Percentiles rank a stretch among this genome's conserved stretches.
phyloP scores from a whole-genome alignment of 345 rosid species.

The Ailanthus altissimus region DNA sequence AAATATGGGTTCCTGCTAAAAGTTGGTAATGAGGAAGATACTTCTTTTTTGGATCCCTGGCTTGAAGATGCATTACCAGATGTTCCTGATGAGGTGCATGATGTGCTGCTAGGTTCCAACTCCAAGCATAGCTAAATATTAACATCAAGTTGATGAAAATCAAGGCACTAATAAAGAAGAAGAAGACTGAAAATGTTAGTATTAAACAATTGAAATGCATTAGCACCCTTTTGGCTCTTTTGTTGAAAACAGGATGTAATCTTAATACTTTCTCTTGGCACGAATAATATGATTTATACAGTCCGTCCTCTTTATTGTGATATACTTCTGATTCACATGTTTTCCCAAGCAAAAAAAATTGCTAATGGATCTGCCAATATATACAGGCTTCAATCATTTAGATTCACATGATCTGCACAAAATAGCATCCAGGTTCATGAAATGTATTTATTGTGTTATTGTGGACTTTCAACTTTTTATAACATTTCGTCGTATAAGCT shows the following conservation, averaged over 20 bases:
- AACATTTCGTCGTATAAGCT: not conserved
- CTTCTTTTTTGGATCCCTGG: conserved; percentile 46
- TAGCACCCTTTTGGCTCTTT: too few species aligned
- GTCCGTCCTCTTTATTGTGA: too few species aligned
- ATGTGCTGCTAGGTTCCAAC: conserved; percentile 62
- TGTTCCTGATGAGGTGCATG: conserved; percentile 46
- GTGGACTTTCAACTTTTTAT: conserved; percentile 1
- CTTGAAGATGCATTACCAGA: conserved; percentile 51
- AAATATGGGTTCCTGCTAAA: conserved; percentile 33
- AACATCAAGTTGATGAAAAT: not conserved
- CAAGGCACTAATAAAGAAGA: too few species aligned
- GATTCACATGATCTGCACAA: not conserved
- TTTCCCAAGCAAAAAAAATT: too few species aligned
- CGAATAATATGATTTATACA: too few species aligned
- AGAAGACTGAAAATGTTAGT: too few species aligned
- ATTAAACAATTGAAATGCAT: too few species aligned
- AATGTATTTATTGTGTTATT: not conserved
- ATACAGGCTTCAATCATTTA: not conserved
- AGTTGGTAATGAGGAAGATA: conserved; percentile 41
- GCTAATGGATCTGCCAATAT: conserved; percentile 7
- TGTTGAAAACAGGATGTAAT: too few species aligned
- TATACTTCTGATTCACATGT: too few species aligned
- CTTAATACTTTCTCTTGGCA: too few species aligned
- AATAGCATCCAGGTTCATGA: not conserved
- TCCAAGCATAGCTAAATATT: conserved; percentile 58